phyloP scores from a whole-genome alignment of 495 filamentous ascomycete genomes.

The Penicillium bialowiezense region DNA sequence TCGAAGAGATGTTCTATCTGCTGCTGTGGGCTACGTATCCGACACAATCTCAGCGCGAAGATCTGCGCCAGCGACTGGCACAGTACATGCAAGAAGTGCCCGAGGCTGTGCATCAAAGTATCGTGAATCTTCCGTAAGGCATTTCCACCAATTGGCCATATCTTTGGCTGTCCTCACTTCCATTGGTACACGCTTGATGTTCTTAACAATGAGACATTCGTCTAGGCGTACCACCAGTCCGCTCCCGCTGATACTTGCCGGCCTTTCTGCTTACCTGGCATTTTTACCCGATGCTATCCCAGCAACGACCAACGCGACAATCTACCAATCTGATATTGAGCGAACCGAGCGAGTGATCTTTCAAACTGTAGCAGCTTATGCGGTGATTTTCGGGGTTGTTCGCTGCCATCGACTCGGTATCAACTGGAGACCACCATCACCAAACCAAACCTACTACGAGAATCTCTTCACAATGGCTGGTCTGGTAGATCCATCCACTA shows the following conservation, averaged over 20 bases:
- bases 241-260: conserved; percentile 30
- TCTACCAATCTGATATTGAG: conserved; percentile 26
- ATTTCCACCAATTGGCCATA: not conserved
- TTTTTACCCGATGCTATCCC: conserved; percentile 22
- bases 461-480: conserved; percentile 38
- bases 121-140: conserved; percentile 29
- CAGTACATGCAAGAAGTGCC: conserved; percentile 28
- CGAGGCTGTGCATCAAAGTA: conserved; percentile 20
- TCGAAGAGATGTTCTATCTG: conserved; percentile 39
- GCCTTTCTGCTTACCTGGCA: conserved; percentile 33
- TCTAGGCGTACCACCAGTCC: conserved; percentile 23
- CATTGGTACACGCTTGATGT: too few species aligned
- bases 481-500: conserved; percentile 14
- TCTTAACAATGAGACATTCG: not conserved
- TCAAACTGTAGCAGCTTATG: conserved; percentile 28
- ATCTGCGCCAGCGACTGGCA: conserved; percentile 21
- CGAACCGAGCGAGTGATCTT: conserved; percentile 25
- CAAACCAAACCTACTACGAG: conserved; percentile 24
- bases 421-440: conserved; percentile 15
- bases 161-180: too few species aligned
- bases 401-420: conserved; percentile 27
- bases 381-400: conserved; percentile 30
- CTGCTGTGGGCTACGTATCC: conserved; percentile 33
- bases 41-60: conserved; percentile 16
- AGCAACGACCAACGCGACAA: conserved; percentile 13